These are phyloP conservation scores for Alternaria infectoria DNA, from an alignment of 2,329 filamentous ascomycete species.

Conservation along the genomic window DNA sequence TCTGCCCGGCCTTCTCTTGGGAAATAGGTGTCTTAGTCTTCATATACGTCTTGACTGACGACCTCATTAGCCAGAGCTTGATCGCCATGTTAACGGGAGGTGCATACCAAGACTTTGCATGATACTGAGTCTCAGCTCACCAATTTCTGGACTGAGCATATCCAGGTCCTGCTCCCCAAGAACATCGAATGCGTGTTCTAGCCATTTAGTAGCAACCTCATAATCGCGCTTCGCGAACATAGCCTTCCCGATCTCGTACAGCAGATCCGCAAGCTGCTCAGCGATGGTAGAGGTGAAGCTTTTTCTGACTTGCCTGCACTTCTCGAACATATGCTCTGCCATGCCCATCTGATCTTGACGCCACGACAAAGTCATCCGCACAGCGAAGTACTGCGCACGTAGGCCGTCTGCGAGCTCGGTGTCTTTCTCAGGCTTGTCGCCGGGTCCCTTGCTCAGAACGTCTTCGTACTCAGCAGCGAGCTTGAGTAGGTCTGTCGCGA, in stretches of 20 bases:
- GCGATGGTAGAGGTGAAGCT: constrained; percentile 57
- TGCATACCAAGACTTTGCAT: constrained; percentile 61
- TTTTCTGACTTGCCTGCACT: constrained; percentile 53
- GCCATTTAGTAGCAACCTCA: constrained; percentile 70
- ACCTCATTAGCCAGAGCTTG: constrained; percentile 8
- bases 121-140: constrained; percentile 70
- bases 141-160: constrained; percentile 62
- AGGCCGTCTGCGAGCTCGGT: constrained; percentile 48
- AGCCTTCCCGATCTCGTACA: constrained; percentile 74
- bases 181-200: constrained; percentile 69
- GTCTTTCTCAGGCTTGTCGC: constrained; percentile 30
- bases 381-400: constrained; percentile 67
- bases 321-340: constrained; percentile 77
- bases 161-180: constrained; percentile 64
- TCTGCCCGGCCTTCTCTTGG: constrained; percentile 60
- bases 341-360: constrained; percentile 74
- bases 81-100: too few species aligned
- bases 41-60: constrained; percentile 63
- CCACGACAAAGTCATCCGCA: constrained; percentile 76
- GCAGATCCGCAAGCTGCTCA: constrained; percentile 69
- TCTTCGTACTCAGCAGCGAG: constrained; percentile 63
- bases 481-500: constrained; percentile 68
- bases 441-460: constrained; percentile 23
- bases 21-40: constrained; percentile 54
- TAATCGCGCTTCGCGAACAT: constrained; percentile 61